These are phyloP conservation scores for Phoma sp. DNA, from an alignment of 2,329 filamentous ascomycete genomes.

Conservation along the genomic window DNA sequence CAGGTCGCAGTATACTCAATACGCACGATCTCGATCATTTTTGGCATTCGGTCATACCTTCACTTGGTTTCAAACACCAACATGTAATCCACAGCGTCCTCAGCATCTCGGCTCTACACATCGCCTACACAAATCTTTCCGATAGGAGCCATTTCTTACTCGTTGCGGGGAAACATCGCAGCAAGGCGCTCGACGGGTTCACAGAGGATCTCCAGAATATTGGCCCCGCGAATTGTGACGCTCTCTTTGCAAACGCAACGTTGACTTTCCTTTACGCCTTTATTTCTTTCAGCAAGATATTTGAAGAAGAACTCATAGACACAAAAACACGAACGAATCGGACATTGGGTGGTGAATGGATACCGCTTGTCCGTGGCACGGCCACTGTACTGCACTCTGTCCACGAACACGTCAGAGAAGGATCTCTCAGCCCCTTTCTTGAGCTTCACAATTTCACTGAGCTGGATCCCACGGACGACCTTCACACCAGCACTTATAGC, in stretches of 20 bases:
- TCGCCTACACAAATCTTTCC: slow-evolving; percentile 18
- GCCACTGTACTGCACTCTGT: slow-evolving; percentile 10
- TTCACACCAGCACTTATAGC: slow-evolving; percentile 1
- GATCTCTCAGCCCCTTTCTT: slow-evolving; percentile 16
- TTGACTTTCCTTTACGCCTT: slow-evolving; percentile 24
- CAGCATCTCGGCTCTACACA: slow-evolving; percentile 25
- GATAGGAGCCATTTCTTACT: slow-evolving; percentile 5
- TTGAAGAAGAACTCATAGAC: background rate
- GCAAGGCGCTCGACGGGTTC: slow-evolving; percentile 20
- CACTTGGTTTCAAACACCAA: slow-evolving; percentile 20
- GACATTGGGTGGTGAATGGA: slow-evolving; percentile 26
- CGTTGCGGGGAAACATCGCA: slow-evolving; percentile 20
- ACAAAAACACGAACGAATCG: slow-evolving; percentile 10
- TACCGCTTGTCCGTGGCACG: slow-evolving; percentile 23
- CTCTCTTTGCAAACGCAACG: slow-evolving; percentile 22
- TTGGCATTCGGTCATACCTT: slow-evolving; percentile 23
- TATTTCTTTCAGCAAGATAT: slow-evolving; percentile 18
- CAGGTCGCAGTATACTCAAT: slow-evolving; percentile 18
- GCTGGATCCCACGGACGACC: slow-evolving; percentile 7
- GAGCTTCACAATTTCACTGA: slow-evolving; percentile 15
- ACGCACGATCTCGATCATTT: slow-evolving; percentile 7
- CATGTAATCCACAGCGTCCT: slow-evolving; percentile 27
- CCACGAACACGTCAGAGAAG: slow-evolving; percentile 9
- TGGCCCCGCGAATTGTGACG: slow-evolving; percentile 12
- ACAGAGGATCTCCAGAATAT: slow-evolving; percentile 12